Base-by-base conservation (phyloP, 1,139 yeast genomes). In the Taphrina betulina region DNA sequence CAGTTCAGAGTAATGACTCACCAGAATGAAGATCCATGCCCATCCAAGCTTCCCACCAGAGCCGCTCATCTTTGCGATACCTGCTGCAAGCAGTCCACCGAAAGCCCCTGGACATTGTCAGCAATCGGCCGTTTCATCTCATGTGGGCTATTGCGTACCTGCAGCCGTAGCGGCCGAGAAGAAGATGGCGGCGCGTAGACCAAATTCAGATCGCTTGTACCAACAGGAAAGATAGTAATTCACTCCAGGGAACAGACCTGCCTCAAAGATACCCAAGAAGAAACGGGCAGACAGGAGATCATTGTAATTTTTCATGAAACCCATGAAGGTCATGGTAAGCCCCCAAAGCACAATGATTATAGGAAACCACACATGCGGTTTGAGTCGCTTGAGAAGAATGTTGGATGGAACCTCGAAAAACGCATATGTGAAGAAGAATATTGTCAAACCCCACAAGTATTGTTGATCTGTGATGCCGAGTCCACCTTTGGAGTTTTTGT, bases 211-310 rank as follows among this genome's bases (percentile, higher is more conserved):
- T 56, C 83, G 79, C 1, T 95, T 95, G 65, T 87, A 87, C 94
- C 95, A 87, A 63, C 86, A 73, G 0, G 90, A 80, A 37, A 88
- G 76, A 64, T 86, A 87, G 70, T 86, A 87, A 17, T 89, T 82
- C 82, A 88, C 35, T 12, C 95, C 96, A 0, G 96, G 96, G 95
- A 95, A 87, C 2, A 89, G 82, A 38, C 96, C 95, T 12, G 95
- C 95, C 51, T 89, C 88, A 59, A 83, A 85, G 59, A 83, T 65
- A 46, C 96, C 96, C 24, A 86, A 78, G 60, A 88, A 76, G 57
- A 86, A 81, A 61, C 95, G 76, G 58, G 85, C 80, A 3, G 78
- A 80, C 31, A 80, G 75, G 33, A 83, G 72, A 16, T 78, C 81
- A 33, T 82, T 81, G 64, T 77, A 83, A 63, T 71, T 80, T 51